Evolutionary conservation across 306 rosid species (phyloP).

Genomic region (Comarum palustre): DNA sequence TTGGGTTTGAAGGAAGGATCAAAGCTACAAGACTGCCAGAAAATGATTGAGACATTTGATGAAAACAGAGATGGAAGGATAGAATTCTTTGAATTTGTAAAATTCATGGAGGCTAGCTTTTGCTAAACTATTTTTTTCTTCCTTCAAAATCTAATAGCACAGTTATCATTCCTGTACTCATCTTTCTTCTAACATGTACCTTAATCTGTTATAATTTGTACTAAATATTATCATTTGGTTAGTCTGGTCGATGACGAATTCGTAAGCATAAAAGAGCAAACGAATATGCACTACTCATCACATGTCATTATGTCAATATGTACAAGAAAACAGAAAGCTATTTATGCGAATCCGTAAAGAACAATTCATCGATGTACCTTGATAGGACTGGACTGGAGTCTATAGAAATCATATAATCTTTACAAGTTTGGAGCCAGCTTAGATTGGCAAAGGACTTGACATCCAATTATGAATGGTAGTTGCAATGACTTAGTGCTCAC

Average conservation of each 20-base stretch:
- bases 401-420: not conserved
- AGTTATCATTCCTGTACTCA: not conserved
- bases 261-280: not conserved
- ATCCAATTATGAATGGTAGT: not conserved
- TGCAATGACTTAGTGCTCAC: not conserved
- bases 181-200: not conserved
- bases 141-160: not conserved
- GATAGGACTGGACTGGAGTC: not conserved
- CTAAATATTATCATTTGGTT: not conserved
- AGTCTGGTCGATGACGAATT: not conserved
- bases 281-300: not conserved
- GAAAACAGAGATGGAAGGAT: conserved; percentile 63
- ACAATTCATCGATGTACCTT: not conserved
- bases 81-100: conserved; percentile 70
- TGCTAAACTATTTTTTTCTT: conserved; percentile 33
- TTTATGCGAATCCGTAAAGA: not conserved
- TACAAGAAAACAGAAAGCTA: not conserved
- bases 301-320: not conserved
- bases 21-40: conserved; percentile 46
- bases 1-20: conserved; percentile 56
- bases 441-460: not conserved
- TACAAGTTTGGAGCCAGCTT: not conserved
- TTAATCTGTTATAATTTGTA: not conserved
- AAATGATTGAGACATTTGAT: conserved; percentile 63
- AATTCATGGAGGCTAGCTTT: conserved; percentile 63